Conservation (phyloP, 192 early-diverging fungal species). For the Coemansia umbellata region DNA sequence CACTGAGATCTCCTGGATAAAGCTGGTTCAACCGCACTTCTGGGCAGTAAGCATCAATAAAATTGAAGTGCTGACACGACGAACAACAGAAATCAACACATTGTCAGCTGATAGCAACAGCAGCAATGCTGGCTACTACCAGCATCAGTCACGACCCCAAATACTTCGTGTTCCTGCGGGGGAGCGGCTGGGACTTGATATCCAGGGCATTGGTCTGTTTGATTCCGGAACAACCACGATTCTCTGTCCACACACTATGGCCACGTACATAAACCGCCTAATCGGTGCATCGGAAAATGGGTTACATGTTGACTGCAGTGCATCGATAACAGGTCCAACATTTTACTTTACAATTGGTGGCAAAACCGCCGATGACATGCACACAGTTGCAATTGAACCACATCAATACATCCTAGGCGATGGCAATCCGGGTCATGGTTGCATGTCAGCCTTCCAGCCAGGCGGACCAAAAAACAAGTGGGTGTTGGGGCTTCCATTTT, state of each 20-base stretch:
- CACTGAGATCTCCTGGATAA: constrained; percentile 16
- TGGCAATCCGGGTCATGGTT: constrained; percentile 31
- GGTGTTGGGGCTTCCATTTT: constrained; percentile 44
- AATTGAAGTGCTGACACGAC: constrained; percentile 8
- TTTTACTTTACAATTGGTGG: constrained; percentile 23
- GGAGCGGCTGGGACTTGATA: constrained; percentile 3
- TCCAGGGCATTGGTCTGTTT: constrained; percentile 21
- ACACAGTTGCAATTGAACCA: constrained; percentile 17
- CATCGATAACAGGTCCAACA: constrained; percentile 32
- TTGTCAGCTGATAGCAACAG: background rate
- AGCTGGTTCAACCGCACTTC: constrained; percentile 35
- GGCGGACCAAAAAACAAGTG: constrained; percentile 42
- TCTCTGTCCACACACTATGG: constrained; percentile 26
- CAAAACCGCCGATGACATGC: background rate
- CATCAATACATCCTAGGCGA: constrained; percentile 44
- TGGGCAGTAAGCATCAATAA: constrained; percentile 36
- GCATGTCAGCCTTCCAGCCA: constrained; percentile 49
- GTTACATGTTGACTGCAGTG: constrained; percentile 29
- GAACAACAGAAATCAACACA: background rate
- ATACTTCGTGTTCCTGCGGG: background rate
- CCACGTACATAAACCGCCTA: constrained; percentile 40
- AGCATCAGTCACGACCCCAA: constrained; percentile 1
- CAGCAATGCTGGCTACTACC: background rate
- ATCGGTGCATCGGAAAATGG: constrained; percentile 43
- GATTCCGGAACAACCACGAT: constrained; percentile 48